Evolutionary conservation across 768 basidiomycete species (phyloP).

Genomic region (Sporobolomyces pararoseus): DNA sequence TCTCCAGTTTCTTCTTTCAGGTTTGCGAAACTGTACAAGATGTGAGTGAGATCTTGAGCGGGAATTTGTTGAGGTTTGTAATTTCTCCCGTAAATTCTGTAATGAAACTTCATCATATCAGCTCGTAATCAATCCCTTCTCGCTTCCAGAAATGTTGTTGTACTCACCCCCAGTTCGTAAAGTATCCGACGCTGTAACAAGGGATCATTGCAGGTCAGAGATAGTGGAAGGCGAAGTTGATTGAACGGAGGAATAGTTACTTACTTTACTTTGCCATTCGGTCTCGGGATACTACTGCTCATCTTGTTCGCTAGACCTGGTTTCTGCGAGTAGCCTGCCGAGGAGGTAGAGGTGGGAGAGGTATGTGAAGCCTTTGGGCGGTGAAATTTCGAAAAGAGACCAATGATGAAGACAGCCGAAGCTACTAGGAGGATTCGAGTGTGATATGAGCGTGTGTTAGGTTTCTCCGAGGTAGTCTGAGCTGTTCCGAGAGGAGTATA

Average conservation of each 20-base stretch:
- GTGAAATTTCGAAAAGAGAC: not conserved
- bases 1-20: constrained; percentile 52
- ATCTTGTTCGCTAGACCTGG: not conserved
- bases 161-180: constrained; percentile 40
- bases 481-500: not conserved
- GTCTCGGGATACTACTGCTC: constrained; percentile 4
- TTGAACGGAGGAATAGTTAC: not conserved
- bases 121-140: too few relatives aligned
- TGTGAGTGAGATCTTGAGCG: constrained; percentile 67
- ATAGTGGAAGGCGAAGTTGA: not conserved
- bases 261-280: constrained; percentile 36
- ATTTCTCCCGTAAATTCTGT: constrained; percentile 82
- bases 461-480: not conserved
- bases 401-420: not conserved
- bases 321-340: not conserved
- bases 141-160: too few relatives aligned
- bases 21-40: constrained; percentile 65
- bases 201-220: not conserved
- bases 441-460: not conserved
- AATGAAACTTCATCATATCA: too few relatives aligned
- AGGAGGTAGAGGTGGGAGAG: not conserved
- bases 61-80: constrained; percentile 84
- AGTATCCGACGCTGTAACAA: constrained; percentile 37
- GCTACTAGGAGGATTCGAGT: not conserved
- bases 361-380: not conserved